phyloP scores from a whole-genome alignment of 495 filamentous ascomycete genomes.

The Neurospora tetrasperma region DNA sequence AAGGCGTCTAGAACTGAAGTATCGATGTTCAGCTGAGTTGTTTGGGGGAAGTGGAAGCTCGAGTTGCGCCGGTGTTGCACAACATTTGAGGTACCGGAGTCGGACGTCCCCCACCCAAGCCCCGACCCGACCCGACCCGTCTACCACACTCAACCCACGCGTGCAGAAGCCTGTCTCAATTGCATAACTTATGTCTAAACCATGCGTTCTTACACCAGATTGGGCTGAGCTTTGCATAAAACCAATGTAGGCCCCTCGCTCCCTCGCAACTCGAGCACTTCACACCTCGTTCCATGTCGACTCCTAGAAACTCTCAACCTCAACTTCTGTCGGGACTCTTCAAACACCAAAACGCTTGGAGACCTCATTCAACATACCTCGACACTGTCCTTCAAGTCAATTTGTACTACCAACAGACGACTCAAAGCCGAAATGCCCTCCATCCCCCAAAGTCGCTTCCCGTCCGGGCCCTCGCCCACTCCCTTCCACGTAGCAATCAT shows the following conservation, averaged over 20 bases:
- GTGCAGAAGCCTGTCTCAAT: neutral
- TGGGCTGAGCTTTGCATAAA: neutral
- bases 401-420: neutral
- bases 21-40: neutral
- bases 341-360: neutral
- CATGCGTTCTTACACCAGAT: neutral
- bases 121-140: neutral
- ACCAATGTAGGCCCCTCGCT: neutral
- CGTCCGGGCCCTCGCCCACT: conserved; percentile 12
- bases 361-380: neutral
- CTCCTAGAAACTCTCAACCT: neutral
- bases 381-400: neutral
- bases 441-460: neutral
- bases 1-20: neutral
- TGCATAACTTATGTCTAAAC: neutral
- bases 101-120: neutral
- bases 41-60: neutral
- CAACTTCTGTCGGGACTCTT: neutral
- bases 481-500: conserved; percentile 42
- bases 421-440: conserved; percentile 5
- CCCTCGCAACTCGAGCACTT: neutral
- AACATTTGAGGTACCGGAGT: neutral
- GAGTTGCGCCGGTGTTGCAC: neutral
- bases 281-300: neutral
- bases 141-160: neutral